These are phyloP conservation scores for Gigaspora rosea DNA, from an alignment of 192 early-diverging fungal genomes.

Conservation along the genomic window DNA sequence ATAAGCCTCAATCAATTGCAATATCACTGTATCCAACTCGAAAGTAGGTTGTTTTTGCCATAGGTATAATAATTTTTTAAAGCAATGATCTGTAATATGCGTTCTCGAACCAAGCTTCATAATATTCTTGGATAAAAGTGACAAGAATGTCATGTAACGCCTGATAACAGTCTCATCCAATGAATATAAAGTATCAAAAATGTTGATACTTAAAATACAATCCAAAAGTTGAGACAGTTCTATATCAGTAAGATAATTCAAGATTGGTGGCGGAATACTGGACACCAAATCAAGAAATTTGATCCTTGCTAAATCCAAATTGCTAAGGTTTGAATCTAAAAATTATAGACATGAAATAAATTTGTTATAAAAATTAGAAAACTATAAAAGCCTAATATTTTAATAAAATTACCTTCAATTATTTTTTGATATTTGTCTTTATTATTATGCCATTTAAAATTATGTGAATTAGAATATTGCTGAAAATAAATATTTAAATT, in stretches of 20 bases:
- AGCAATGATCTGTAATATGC: no score
- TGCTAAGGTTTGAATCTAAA: background rate
- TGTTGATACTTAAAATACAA: background rate
- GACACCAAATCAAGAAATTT: background rate
- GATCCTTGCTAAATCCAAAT: background rate
- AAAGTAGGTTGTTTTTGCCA: background rate
- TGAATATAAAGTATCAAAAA: no score
- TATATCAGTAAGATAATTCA: background rate
- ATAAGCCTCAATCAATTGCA: conserved; percentile 6
- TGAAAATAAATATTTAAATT: background rate
- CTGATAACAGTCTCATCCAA: no score
- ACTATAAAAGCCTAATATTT: background rate
- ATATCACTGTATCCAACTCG: conserved; percentile 9
- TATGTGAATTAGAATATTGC: background rate
- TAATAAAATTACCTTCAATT: background rate
- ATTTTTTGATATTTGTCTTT: background rate
- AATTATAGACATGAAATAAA: background rate
- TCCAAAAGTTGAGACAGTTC: background rate
- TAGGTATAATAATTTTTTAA: no score
- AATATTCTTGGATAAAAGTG: no score
- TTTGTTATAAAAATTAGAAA: background rate
- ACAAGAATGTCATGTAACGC: no score
- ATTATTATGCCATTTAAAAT: background rate
- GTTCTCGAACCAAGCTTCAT: no score
- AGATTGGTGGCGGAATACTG: background rate